Evolutionary conservation across 768 basidiomycete genomes (phyloP), one percentile per base, ranked within the genome.

Genomic region (Phaeotremella skinneri): DNA sequence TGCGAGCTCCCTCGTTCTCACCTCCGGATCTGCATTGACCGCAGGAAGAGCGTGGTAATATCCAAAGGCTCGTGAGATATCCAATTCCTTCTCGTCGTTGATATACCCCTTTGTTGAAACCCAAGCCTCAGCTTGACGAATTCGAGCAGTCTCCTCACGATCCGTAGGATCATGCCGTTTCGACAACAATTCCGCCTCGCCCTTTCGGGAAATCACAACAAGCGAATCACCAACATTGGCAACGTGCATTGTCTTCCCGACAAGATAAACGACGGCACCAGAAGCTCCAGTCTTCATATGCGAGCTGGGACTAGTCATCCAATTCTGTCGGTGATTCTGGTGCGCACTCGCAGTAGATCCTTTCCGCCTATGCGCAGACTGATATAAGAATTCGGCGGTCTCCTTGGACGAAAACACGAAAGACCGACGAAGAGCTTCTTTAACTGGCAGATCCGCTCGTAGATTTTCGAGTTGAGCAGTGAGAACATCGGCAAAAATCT

Each of bases 21-120:
- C 83, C 73, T 90, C 84, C 0, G 96, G 94, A 4, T 87, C 82
- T 0, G 96, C 86, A 72, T 94, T 94, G 75, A 98, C 83, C 31
- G 92, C 85, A 0, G 93, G 94, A 47, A 91, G 82, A 25, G 90
- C 84, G 68, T 90, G 85, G 79, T 85, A 97, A 78, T 88, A 91
- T 0, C 96, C 96, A 77, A 98, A 97, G 0, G 90, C 87, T 49
- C 93, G 83, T n/a, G 93, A 92, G 2, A 90, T 83, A 64, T 91
- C 89, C 2, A 90, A 83, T 63, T 91, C 90, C 63, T 89, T 84
- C 68, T 92, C 89, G 70, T 94, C 91, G 76, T 93, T 94, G 60
- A 99, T 87, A 47, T 87, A 80, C 2, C 94, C 94, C 49, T 86
- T 84, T 11, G 90, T 88, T 1, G 91, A 91, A 53, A 99, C 85